Base-by-base conservation (phyloP, 495 filamentous ascomycete genomes). In the Durotheca rogersii region DNA sequence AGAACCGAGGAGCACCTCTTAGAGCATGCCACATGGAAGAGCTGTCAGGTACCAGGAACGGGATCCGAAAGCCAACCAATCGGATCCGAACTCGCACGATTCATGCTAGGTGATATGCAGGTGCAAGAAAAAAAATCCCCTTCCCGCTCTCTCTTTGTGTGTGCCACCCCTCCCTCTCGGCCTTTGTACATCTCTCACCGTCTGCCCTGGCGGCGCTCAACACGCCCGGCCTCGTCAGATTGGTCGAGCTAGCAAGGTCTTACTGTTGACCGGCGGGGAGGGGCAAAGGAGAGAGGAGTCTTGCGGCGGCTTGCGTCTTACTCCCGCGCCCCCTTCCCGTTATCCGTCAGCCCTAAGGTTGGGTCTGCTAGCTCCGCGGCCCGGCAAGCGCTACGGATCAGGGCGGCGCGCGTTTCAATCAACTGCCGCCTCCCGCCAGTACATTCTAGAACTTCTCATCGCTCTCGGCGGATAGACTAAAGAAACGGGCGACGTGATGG, bases 31-130 rank as follows among this genome's bases (percentile, higher is more conserved):
- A 61, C 58, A 59, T 59, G 60, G 47, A 33, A 12, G 49, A n/a
- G 29, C 64, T 64, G 62, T 65, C 68, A 68, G 66, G 68, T 65
- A 69, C 66, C 66, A 65, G 64, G 60, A 58, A 62, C 62, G 36
- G 45, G 40, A 49, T 53, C 56, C 56, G 23, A 31, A 20, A 33
- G 15, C 32, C 9, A 40, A 34, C 58, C 58, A 61, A 61, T 61
- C 52, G 58, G 48, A 48, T 41, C 38, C 47, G 47, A 50, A 51
- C 58, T 32, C 33, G 42, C 10, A 35, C 25, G 20, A 49, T 52
- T 14, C 39, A 40, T 40, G 41, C 31, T 30, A 44, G 46, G 41
- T 61, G 36, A 45, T 54, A 14, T 59, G 42, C 48, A 60, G 25
- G 35, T 39, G 41, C 58, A 37, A 53, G 31, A 30, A 33, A 50